phyloP scores from a whole-genome alignment of 139 green algal genomes.

The Trebouxia sp. region DNA sequence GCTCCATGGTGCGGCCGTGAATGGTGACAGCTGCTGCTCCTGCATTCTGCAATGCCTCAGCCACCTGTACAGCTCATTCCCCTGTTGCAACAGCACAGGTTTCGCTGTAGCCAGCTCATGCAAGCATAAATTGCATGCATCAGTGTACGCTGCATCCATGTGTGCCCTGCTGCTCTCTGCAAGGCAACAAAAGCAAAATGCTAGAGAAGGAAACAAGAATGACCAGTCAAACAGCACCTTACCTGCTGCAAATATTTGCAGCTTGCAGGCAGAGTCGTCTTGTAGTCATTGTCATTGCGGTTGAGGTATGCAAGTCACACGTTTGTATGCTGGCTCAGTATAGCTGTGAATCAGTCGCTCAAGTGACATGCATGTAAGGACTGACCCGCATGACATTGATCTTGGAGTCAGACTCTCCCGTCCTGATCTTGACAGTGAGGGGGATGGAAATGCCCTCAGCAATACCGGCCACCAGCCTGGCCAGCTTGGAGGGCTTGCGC shows the following conservation, averaged over 20 bases:
- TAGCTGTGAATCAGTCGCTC: too few relatives aligned
- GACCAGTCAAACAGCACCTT: too few relatives aligned
- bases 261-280: too few relatives aligned
- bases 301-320: too few relatives aligned
- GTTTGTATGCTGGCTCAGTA: too few relatives aligned
- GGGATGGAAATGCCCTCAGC: conserved; percentile 63
- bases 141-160: too few relatives aligned
- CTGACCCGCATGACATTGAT: conserved; percentile 32
- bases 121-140: neutral
- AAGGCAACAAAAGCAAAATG: too few relatives aligned
- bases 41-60: conserved; percentile 54
- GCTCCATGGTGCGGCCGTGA: conserved; percentile 84
- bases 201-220: too few relatives aligned
- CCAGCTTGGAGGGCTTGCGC: conserved; percentile 79
- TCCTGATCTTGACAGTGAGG: conserved; percentile 82
- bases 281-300: too few relatives aligned
- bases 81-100: neutral
- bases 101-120: neutral
- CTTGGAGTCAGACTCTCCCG: conserved; percentile 1
- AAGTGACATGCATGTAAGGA: too few relatives aligned
- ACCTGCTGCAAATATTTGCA: too few relatives aligned
- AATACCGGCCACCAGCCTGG: conserved; percentile 75
- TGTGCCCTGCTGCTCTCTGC: too few relatives aligned
- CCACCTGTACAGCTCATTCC: conserved; percentile 37
- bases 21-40: conserved; percentile 80